Evolutionary conservation across 2,329 filamentous ascomycete species (phyloP), one percentile per base, ranked within the genome.

Genomic region (Pseudogymnoascus sp.): DNA sequence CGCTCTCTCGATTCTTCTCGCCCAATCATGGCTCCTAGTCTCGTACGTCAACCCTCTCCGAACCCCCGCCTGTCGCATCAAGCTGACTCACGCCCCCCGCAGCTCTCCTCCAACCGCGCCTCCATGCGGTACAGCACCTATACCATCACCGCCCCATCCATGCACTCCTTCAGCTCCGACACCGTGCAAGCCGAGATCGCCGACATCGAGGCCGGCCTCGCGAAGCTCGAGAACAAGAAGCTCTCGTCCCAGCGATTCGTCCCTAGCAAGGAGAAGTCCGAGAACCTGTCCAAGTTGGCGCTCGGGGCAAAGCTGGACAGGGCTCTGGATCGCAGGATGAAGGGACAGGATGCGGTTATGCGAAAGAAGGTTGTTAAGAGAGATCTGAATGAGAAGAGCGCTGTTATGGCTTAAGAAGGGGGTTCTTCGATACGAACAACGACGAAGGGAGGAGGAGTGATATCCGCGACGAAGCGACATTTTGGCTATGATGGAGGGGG

Each of bases 251-350:
- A 90, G 73, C 81, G 87, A 67, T 90, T 87, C 72, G 79, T 85
- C 55, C 81, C 86, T 62, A 85, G 79, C 63, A 76, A 79, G 60
- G 81, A 88, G 75, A 89, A 90, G 77, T 82, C 78, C 15, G 86
- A 89, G 67, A 82, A 86, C 70, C 76, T 89, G 73, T 84, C 82
- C 76, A 89, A 88, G 74, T 76, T 89, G 67, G 87, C 87, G 13
- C 77, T 90, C 59, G 86, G 87, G 35, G 87, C 87, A n/a, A 90
- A 90, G 74, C 78, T 90, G 59, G 87, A 90, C 72, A 80, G 87
- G 62, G 87, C 87, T 2, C 78, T 90, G 31, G 81, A 82, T 61
- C 77, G 87, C 67, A 79, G 87, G 69, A 88, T 90, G 86, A 84
- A 82, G 8, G 76, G 85, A 58, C 87, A 90, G 72, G 87, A 90